Evolutionary conservation across 768 basidiomycete species (phyloP), one percentile per base, ranked within the genome.

Genomic region (Trametes coccinea): DNA sequence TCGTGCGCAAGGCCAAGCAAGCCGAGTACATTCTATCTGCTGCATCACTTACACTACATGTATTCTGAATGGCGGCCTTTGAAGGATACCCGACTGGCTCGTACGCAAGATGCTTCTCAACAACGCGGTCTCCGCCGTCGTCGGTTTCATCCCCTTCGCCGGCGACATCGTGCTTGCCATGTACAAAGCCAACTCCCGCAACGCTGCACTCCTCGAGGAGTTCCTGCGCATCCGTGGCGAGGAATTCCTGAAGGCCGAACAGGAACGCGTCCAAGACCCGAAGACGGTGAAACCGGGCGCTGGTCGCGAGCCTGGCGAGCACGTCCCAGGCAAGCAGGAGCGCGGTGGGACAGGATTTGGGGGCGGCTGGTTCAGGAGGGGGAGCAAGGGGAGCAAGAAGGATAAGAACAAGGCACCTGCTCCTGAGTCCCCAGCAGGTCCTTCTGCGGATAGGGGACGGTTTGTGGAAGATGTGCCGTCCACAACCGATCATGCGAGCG

Each of bases 161-260:
- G 95, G 95, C 3, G 92, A 95, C 73, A 66, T 97, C 30, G 69
- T 86, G 1, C 74, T 95, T 39, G 93, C 90, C 1, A 73, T 83
- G 2, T 96, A 79, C 80, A 95, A 94, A 71, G 86, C 93, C 17
- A 98, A 98, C 74, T 90, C 87, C 14, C 81, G 95, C 62, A 97
- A 98, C 68, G 95, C 93, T 10, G 83, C 83, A 5, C 76, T 97
- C 50, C 79, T 98, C 49, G 93, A 95, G 70, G 92, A 94, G 72
- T 94, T 84, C 73, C 75, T 97, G 56, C 81, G 88, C 39, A 79
- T 92, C 33, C 80, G 95, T 47, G 93, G 91, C 0, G 86, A 89
- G 59, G 87, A 91, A 68, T 85, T 80, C 69, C 70, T 93, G 51
- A 85, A 80, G 70, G 65, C 80, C 60, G 74, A 80, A 58, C 78